A percentile compares a stretch with the other conserved stretches of the same genome.
phyloP scores from a whole-genome alignment of 2,329 filamentous ascomycete species.

The Beauveria caledonica region DNA sequence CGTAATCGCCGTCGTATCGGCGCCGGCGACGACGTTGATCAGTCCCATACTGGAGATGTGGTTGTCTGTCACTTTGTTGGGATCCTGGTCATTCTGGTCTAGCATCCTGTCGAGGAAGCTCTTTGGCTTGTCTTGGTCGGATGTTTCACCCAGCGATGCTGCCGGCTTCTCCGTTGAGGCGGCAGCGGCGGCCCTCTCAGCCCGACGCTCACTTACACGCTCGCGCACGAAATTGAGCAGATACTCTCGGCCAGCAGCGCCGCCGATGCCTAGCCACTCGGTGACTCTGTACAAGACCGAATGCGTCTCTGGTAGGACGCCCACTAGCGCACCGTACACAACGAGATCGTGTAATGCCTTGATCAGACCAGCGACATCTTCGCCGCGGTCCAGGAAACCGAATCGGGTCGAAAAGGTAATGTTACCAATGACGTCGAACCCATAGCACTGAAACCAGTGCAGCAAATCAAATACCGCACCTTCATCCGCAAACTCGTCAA shows the following conservation, averaged over 20 bases:
- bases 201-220: slow-evolving; percentile 19
- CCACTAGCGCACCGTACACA: slow-evolving; percentile 19
- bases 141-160: slow-evolving; percentile 7
- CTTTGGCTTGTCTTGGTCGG: slow-evolving; percentile 8
- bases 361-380: slow-evolving; percentile 37
- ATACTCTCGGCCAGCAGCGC: slow-evolving; percentile 19
- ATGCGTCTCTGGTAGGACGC: slow-evolving; percentile 16
- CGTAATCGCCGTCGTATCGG: slow-evolving; percentile 40
- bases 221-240: slow-evolving; percentile 21
- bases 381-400: slow-evolving; percentile 38
- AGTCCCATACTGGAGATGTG: slow-evolving; percentile 22
- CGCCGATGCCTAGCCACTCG: slow-evolving; percentile 14
- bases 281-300: slow-evolving; percentile 15
- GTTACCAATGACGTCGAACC: slow-evolving; percentile 43
- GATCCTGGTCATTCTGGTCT: slow-evolving; percentile 30
- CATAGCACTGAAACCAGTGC: slow-evolving; percentile 38
- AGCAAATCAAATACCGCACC: slow-evolving; percentile 24
- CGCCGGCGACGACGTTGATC: slow-evolving; percentile 30
- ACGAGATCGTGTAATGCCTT: slow-evolving; percentile 17
- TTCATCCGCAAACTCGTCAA: slow-evolving; percentile 28
- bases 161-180: slow-evolving; percentile 7
- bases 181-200: slow-evolving; percentile 12
- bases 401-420: slow-evolving; percentile 33
- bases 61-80: slow-evolving; percentile 31
- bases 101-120: slow-evolving; percentile 22